phyloP scores from a whole-genome alignment of 139 green algal genomes.

The Edaphochlamys debaryana region DNA sequence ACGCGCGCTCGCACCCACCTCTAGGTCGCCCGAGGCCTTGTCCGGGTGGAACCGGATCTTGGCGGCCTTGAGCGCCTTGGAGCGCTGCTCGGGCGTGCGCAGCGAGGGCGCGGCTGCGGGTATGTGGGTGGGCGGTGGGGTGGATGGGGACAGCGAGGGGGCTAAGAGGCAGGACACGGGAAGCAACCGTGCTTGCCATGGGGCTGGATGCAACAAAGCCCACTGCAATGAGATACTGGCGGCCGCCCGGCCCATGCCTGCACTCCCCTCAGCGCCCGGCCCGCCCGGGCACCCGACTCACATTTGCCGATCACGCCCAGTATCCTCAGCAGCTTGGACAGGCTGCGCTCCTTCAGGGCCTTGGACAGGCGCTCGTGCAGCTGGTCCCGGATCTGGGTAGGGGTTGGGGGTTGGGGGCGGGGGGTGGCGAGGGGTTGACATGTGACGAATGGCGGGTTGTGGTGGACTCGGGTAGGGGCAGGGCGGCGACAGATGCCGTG shows the following conservation, averaged over 20 bases:
- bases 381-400: neutral
- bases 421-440: too few relatives aligned
- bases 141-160: too few relatives aligned
- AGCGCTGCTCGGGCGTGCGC: constrained; percentile 8
- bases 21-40: constrained; percentile 11
- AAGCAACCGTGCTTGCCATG: too few relatives aligned
- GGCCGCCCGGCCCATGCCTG: too few relatives aligned
- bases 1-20: constrained; percentile 21
- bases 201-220: too few relatives aligned
- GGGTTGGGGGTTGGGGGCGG: too few relatives aligned
- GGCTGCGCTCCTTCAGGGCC: constrained; percentile 14
- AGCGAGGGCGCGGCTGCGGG: too few relatives aligned
- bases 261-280: too few relatives aligned
- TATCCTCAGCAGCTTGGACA: neutral
- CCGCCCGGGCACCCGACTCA: neutral
- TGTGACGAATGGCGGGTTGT: too few relatives aligned
- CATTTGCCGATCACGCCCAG: constrained; percentile 5
- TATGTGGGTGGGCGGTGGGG: too few relatives aligned
- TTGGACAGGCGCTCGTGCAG: constrained; percentile 17
- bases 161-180: too few relatives aligned
- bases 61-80: constrained; percentile 17
- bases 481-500: neutral
- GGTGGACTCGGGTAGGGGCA: neutral
- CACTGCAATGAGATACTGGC: too few relatives aligned
- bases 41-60: constrained; percentile 44